These are phyloP conservation scores for Oxytropis ochrocephala DNA, from an alignment of 306 rosid species.

Conservation along the genomic window DNA sequence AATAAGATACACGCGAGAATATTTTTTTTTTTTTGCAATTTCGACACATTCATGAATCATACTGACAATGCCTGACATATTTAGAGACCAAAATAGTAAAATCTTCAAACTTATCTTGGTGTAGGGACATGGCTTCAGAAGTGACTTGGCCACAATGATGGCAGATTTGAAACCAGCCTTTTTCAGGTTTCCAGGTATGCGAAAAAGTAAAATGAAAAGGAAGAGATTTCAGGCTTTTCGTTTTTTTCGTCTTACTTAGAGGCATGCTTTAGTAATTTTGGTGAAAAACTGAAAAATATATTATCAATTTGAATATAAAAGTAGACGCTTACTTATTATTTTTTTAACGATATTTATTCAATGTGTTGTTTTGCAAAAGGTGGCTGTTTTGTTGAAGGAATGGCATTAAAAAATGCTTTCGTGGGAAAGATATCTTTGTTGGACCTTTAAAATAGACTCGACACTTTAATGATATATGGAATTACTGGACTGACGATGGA, in stretches of 20 bases:
- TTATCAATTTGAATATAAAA: too few relatives aligned
- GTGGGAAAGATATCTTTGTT: constrained; percentile 73
- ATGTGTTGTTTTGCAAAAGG: constrained; percentile 25
- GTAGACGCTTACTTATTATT: too few relatives aligned
- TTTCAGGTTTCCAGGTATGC: constrained; percentile 70
- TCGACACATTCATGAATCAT: too few relatives aligned
- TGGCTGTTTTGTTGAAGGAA: constrained; percentile 87
- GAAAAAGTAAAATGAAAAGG: background rate
- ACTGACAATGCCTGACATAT: too few relatives aligned
- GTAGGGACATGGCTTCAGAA: constrained; percentile 22
- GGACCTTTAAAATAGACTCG: constrained; percentile 73
- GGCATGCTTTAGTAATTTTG: background rate
- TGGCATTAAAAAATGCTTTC: constrained; percentile 78
- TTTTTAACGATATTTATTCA: too few relatives aligned
- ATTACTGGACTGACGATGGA: too few relatives aligned
- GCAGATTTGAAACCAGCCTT: constrained; percentile 50
- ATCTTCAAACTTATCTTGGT: background rate
- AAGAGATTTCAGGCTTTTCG: background rate
- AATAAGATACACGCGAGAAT: too few relatives aligned
- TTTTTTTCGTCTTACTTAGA: background rate
- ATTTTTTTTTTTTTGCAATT: too few relatives aligned
- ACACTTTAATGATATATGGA: too few relatives aligned
- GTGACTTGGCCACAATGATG: background rate
- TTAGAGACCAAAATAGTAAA: background rate
- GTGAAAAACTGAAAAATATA: background rate